These are phyloP conservation scores for Kodamaea suecica DNA, from an alignment of 1,139 yeast species.

Conservation along the genomic window DNA sequence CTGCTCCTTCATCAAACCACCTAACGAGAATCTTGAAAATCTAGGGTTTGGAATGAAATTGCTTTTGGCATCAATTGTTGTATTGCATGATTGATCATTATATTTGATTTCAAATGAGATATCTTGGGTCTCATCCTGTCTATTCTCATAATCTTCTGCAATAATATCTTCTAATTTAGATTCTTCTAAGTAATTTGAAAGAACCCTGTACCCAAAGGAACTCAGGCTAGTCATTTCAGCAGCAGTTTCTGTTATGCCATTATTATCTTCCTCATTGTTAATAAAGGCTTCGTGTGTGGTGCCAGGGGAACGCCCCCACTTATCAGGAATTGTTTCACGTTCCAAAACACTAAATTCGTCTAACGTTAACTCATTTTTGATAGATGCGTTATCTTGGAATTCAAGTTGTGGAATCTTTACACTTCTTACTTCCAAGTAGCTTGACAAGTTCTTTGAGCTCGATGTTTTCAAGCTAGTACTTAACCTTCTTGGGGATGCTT, in stretches of 20 bases:
- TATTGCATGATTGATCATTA: neutral
- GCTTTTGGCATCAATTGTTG: slow-evolving; percentile 7
- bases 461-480: slow-evolving; percentile 38
- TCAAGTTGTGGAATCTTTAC: no score
- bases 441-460: slow-evolving; percentile 43
- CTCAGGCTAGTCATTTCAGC: slow-evolving; percentile 1
- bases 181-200: slow-evolving; percentile 26
- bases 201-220: slow-evolving; percentile 21
- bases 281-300: neutral
- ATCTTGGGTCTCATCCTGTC: neutral
- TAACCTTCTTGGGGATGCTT: slow-evolving; percentile 27
- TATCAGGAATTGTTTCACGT: slow-evolving; percentile 6
- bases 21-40: slow-evolving; percentile 44
- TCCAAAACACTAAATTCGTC: slow-evolving; percentile 4
- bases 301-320: slow-evolving; percentile 1
- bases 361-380: slow-evolving; percentile 7
- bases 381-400: no score
- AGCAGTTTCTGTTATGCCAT: neutral
- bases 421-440: slow-evolving; percentile 19
- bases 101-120: neutral
- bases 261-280: neutral
- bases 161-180: slow-evolving; percentile 12
- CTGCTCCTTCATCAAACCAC: slow-evolving; percentile 26
- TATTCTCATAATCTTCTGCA: slow-evolving; percentile 6
- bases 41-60: slow-evolving; percentile 44